Percentiles rank a stretch among this genome's conserved stretches.
Evolutionary conservation across 1,139 yeast species (phyloP).

Genomic region (Torulaspora pretoriensis): DNA sequence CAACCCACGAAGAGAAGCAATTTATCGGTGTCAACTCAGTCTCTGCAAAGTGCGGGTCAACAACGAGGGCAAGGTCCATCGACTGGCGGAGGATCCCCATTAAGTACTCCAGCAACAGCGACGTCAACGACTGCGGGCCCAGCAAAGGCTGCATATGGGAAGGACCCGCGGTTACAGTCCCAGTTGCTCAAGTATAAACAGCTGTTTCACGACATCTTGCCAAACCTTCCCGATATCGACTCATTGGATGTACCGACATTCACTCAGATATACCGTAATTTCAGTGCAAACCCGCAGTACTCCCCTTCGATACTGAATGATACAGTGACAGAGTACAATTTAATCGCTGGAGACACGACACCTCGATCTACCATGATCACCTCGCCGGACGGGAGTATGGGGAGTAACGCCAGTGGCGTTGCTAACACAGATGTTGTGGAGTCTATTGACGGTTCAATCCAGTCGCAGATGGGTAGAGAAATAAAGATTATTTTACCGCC

Average conservation of each 20-base stretch:
- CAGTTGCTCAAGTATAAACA: slow-evolving; percentile 25
- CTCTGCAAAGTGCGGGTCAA: neutral
- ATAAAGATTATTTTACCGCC: slow-evolving; percentile 73
- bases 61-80: neutral
- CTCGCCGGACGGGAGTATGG: slow-evolving; percentile 14
- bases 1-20: slow-evolving; percentile 65
- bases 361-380: slow-evolving; percentile 11
- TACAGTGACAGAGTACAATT: slow-evolving; percentile 26
- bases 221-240: slow-evolving; percentile 30
- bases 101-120: neutral
- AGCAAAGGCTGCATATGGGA: slow-evolving; percentile 11
- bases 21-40: slow-evolving; percentile 5
- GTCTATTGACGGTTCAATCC: slow-evolving; percentile 40
- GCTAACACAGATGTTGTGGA: slow-evolving; percentile 12
- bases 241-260: slow-evolving; percentile 30
- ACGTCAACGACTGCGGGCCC: neutral
- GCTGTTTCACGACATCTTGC: slow-evolving; percentile 27
- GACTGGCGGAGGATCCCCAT: neutral
- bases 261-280: slow-evolving; percentile 26
- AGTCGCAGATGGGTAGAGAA: slow-evolving; percentile 42
- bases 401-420: slow-evolving; percentile 5
- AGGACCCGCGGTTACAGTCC: slow-evolving; percentile 16
- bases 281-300: slow-evolving; percentile 13
- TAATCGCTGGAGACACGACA: slow-evolving; percentile 19
- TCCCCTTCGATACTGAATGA: slow-evolving; percentile 20